These are phyloP conservation scores for Aspergillus versicolor DNA, from an alignment of 2,329 filamentous ascomycete genomes.

Conservation along the genomic window DNA sequence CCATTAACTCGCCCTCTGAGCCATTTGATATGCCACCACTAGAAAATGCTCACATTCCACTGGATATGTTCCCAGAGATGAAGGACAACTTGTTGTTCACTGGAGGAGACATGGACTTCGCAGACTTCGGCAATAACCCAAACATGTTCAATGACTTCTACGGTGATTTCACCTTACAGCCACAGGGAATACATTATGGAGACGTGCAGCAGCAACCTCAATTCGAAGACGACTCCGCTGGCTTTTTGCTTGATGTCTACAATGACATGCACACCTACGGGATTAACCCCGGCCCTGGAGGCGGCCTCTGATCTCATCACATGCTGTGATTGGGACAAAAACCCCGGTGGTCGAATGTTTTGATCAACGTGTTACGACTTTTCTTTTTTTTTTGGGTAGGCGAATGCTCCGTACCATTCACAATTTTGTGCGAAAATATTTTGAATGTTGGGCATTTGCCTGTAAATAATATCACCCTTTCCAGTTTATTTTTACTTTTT, in stretches of 20 bases:
- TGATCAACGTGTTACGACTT: conserved; percentile 12
- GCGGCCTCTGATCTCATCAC: conserved; percentile 10
- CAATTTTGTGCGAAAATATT: not conserved
- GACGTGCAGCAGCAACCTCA: conserved; percentile 8
- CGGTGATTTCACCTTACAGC: conserved; percentile 6
- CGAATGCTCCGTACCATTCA: not conserved
- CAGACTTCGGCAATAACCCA: conserved; percentile 4
- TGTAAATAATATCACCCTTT: not conserved
- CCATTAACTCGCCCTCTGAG: conserved; percentile 12
- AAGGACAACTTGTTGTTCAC: conserved; percentile 11
- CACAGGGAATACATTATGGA: conserved; percentile 7
- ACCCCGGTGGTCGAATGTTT: conserved; percentile 3
- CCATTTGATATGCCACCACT: conserved; percentile 5
- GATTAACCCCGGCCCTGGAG: conserved; percentile 9
- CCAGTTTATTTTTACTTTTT: not conserved
- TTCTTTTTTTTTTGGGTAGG: conserved; percentile 1
- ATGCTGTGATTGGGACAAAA: not conserved
- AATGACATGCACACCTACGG: conserved; percentile 14
- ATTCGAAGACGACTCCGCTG: conserved; percentile 10
- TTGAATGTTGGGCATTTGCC: not conserved
- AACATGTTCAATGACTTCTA: conserved; percentile 13
- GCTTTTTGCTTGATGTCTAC: conserved; percentile 11
- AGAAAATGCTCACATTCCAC: conserved; percentile 9
- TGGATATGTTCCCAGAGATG: conserved; percentile 11
- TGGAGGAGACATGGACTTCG: conserved; percentile 8